These are phyloP conservation scores for Brettanomyces custersianus DNA, from an alignment of 805 yeast genomes.

Conservation along the genomic window DNA sequence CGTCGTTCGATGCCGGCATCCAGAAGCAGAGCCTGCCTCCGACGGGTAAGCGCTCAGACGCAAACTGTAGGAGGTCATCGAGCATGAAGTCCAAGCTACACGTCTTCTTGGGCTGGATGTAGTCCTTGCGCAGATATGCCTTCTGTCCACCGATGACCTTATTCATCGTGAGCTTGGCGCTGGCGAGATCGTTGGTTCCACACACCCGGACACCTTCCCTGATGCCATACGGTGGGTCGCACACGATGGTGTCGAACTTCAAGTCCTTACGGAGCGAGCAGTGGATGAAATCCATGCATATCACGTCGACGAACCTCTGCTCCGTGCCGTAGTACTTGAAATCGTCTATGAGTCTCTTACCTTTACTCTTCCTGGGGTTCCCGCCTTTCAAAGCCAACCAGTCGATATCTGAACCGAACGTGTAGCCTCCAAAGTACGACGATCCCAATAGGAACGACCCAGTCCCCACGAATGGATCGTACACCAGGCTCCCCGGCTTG, in stretches of 20 bases:
- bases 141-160: slow-evolving; percentile 69
- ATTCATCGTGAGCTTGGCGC: slow-evolving; percentile 63
- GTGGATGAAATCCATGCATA: slow-evolving; percentile 93
- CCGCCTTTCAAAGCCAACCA: slow-evolving; percentile 71
- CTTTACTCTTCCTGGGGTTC: slow-evolving; percentile 17
- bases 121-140: slow-evolving; percentile 72
- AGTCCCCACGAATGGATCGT: slow-evolving; percentile 96
- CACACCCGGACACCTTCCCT: slow-evolving; percentile 91
- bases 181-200: slow-evolving; percentile 59
- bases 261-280: slow-evolving; percentile 63
- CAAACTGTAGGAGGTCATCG: slow-evolving; percentile 68
- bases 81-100: slow-evolving; percentile 70
- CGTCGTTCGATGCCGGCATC: slow-evolving; percentile 97
- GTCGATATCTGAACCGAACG: slow-evolving; percentile 88
- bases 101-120: slow-evolving; percentile 88
- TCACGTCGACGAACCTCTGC: slow-evolving; percentile 55
- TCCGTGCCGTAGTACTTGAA: slow-evolving; percentile 65
- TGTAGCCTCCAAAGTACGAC: slow-evolving; percentile 70
- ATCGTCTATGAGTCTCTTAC: slow-evolving; percentile 39
- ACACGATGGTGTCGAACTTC: slow-evolving; percentile 68
- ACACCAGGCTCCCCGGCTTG: slow-evolving; percentile 52
- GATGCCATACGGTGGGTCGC: slow-evolving; percentile 98
- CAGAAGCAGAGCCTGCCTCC: slow-evolving; percentile 85
- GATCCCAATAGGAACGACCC: slow-evolving; percentile 91
- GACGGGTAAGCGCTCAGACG: slow-evolving; percentile 60